Conservation (phyloP, 805 yeast genomes). For the Saturnispora halmiae region DNA sequence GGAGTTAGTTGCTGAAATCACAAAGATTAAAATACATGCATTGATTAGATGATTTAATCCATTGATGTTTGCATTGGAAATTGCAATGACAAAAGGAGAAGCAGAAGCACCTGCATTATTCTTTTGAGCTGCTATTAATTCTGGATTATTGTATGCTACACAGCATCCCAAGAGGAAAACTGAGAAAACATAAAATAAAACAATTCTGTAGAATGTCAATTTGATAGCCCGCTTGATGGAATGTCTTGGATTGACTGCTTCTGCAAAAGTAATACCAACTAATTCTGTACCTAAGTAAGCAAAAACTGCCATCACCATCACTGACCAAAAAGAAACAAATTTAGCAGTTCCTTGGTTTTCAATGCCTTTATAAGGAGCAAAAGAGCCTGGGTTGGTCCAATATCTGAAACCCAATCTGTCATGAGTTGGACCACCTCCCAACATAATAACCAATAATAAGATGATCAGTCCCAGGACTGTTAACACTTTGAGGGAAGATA, state of each 20-base stretch:
- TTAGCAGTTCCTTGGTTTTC: conserved; percentile 22
- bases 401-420: conserved; percentile 45
- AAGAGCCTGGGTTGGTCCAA: conserved; percentile 38
- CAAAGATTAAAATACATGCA: conserved; percentile 67
- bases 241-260: conserved; percentile 39
- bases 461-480: conserved; percentile 61
- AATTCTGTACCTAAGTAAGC: conserved; percentile 45
- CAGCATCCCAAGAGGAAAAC: conserved; percentile 48
- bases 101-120: conserved; percentile 56
- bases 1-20: conserved; percentile 74
- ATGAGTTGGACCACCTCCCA: conserved; percentile 72
- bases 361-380: conserved; percentile 37
- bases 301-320: conserved; percentile 42
- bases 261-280: conserved; percentile 41
- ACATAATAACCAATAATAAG: conserved; percentile 51
- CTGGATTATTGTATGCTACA: conserved; percentile 43
- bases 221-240: conserved; percentile 45
- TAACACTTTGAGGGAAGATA: conserved; percentile 54
- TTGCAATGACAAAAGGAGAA: conserved; percentile 80
- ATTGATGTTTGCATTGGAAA: conserved; percentile 51
- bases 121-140: conserved; percentile 34
- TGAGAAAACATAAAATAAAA: conserved; percentile 42
- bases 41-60: conserved; percentile 71
- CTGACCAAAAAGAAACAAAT: conserved; percentile 39
- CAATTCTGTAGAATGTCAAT: conserved; percentile 47